A percentile compares a stretch with the other conserved stretches of the same genome.
Evolutionary conservation across 768 basidiomycete species (phyloP).

Genomic region (Auricularia auricula-judae): DNA sequence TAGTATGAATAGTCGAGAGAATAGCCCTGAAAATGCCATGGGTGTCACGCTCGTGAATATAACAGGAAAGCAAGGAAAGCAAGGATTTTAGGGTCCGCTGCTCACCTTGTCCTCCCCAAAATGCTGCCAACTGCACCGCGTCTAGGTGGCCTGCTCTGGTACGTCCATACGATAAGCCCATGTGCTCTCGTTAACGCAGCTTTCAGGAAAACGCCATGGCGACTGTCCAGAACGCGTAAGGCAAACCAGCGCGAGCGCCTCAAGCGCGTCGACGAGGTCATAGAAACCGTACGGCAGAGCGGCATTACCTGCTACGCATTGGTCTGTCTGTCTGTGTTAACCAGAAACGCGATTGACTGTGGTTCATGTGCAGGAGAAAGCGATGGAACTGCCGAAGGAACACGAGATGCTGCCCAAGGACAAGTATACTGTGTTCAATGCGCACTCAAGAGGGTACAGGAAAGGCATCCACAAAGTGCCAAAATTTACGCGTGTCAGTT

Average conservation of each 20-base stretch:
- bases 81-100: no score
- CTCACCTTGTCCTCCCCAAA: slow-evolving; percentile 19
- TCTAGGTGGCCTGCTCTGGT: slow-evolving; percentile 84
- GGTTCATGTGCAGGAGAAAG: slow-evolving; percentile 40
- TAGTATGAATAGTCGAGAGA: no score
- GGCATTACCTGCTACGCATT: slow-evolving; percentile 69
- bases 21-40: no score
- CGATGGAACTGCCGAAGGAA: slow-evolving; percentile 82
- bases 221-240: slow-evolving; percentile 83
- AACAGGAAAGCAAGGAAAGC: no score
- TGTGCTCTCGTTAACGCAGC: neutral
- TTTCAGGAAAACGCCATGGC: slow-evolving; percentile 88
- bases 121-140: slow-evolving; percentile 44
- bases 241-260: slow-evolving; percentile 82
- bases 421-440: slow-evolving; percentile 89
- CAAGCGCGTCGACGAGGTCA: slow-evolving; percentile 88
- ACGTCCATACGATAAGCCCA: slow-evolving; percentile 9
- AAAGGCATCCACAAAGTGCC: slow-evolving; percentile 96
- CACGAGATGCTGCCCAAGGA: slow-evolving; percentile 85
- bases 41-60: no score
- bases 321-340: slow-evolving; percentile 34
- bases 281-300: slow-evolving; percentile 73
- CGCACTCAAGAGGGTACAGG: slow-evolving; percentile 61
- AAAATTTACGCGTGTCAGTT: slow-evolving; percentile 86
- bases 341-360: neutral